These are phyloP conservation scores for Clavariopsis aquatica DNA, from an alignment of 495 filamentous ascomycete genomes.

Conservation along the genomic window DNA sequence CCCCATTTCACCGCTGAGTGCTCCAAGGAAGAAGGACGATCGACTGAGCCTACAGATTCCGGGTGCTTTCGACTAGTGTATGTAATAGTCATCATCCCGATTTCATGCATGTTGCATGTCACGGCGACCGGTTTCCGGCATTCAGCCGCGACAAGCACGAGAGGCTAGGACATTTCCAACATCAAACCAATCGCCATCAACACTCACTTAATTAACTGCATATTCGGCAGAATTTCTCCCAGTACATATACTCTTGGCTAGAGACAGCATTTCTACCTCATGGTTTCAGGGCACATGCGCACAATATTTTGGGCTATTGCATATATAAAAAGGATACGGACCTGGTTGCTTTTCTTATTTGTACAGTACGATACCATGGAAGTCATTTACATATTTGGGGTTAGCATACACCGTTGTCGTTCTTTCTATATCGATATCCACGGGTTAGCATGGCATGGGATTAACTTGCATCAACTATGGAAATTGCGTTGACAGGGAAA, in stretches of 20 bases:
- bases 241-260: not conserved
- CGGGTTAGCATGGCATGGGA: not conserved
- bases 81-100: not conserved
- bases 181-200: not conserved
- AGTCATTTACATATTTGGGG: not conserved
- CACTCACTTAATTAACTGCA: slow-evolving; percentile 9
- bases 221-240: not conserved
- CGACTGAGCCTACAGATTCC: slow-evolving; percentile 36
- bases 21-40: slow-evolving; percentile 29
- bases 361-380: slow-evolving; percentile 30
- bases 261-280: not conserved
- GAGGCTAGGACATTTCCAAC: not conserved
- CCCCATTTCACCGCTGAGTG: not conserved
- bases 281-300: not conserved
- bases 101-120: not conserved
- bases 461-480: not conserved
- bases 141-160: slow-evolving; percentile 12
- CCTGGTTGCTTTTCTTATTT: not conserved
- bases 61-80: slow-evolving; percentile 31
- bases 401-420: not conserved
- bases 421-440: not conserved
- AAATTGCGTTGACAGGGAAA: not conserved
- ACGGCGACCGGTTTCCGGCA: not conserved
- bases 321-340: slow-evolving; percentile 16
- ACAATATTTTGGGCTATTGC: slow-evolving; percentile 8